These are phyloP conservation scores for Wickerhamiella kazuoi DNA, from an alignment of 805 yeast genomes.

Conservation along the genomic window DNA sequence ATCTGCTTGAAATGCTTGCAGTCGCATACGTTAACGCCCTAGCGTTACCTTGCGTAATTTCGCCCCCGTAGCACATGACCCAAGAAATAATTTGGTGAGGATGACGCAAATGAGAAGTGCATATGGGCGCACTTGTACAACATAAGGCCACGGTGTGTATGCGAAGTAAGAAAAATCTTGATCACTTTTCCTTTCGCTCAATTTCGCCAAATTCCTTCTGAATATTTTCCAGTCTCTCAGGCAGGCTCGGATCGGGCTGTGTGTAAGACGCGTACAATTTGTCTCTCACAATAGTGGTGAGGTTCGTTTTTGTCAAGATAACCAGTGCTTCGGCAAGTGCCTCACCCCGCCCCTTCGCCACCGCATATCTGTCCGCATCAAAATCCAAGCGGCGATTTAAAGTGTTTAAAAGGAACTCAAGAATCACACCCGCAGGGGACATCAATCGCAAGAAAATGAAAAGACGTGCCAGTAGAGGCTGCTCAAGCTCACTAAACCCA, in stretches of 20 bases:
- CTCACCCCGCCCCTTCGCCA: slow-evolving; percentile 48
- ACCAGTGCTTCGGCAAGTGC: slow-evolving; percentile 58
- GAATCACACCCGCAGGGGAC: slow-evolving; percentile 54
- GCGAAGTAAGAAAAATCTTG: too few species aligned
- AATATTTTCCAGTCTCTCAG: slow-evolving; percentile 64
- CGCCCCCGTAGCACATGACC: too few species aligned
- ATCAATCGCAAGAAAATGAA: slow-evolving; percentile 59
- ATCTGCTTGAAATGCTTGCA: too few species aligned
- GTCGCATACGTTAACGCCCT: too few species aligned
- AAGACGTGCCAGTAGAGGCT: slow-evolving; percentile 71
- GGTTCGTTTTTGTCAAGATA: slow-evolving; percentile 59
- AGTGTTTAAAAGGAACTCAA: slow-evolving; percentile 49
- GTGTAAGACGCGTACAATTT: slow-evolving; percentile 77
- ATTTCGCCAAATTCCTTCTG: not conserved
- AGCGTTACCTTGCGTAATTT: too few species aligned
- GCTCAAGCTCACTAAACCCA: slow-evolving; percentile 43
- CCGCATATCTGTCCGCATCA: slow-evolving; percentile 83
- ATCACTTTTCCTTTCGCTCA: not conserved
- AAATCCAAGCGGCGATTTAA: slow-evolving; percentile 77
- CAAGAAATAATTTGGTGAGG: too few species aligned
- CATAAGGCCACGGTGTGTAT: too few species aligned
- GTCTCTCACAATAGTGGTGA: slow-evolving; percentile 77
- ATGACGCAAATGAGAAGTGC: too few species aligned
- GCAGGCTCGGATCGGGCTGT: slow-evolving; percentile 78
- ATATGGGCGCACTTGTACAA: too few species aligned